Base-by-base conservation (phyloP, 129 eudicot genomes). In the carrot (Daucus carota) region DNA sequence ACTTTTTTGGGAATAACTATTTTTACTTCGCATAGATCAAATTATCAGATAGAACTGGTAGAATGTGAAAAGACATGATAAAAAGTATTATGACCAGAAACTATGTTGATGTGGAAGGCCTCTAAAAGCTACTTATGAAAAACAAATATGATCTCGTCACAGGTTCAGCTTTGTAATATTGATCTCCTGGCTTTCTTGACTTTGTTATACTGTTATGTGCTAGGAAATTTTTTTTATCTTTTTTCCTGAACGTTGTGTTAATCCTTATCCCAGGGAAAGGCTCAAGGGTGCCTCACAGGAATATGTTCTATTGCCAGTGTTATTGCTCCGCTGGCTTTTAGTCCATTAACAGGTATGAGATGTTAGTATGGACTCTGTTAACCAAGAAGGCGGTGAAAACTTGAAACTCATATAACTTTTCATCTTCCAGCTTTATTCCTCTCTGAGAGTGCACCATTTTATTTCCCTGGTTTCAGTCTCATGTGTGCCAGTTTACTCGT, bases 241-340 rank as follows among this genome's bases (percentile, higher is more conserved):
- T n/a, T 46, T 79, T 59, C 13, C 20, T 32, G 50, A 80, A 38
- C 45, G 28, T 6, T 3, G 38, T 24, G 34, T 42, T 47, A 22
- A 16, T 59, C 68, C 14, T 7, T 10, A 43, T 57, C 77, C 0
- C 74, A 91, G 96, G 97, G 97, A 48, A 89, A 89, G 80, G 91
- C 84, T 77, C 97, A 89, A 86, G 97, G 97, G 66, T 92, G 93
- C 78, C 84, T 92, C 65, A 86, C 96, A 38, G 97, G 96, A 77
- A 78, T 92, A 83, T 82, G 91, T 80, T 87, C 96, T 10, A 84
- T 92, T 43, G 89, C 97, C 38, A 86, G 84, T 77, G 83, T 89
- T 69, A 79, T 92, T 75, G 84, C 93, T 40, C 97, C 97, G 44
- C 75, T 92, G 77, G 83, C 80, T 75, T 92, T 90, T 80, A 92